phyloP scores from a whole-genome alignment of 768 basidiomycete genomes.

The Stropharia rugosoannulata region DNA sequence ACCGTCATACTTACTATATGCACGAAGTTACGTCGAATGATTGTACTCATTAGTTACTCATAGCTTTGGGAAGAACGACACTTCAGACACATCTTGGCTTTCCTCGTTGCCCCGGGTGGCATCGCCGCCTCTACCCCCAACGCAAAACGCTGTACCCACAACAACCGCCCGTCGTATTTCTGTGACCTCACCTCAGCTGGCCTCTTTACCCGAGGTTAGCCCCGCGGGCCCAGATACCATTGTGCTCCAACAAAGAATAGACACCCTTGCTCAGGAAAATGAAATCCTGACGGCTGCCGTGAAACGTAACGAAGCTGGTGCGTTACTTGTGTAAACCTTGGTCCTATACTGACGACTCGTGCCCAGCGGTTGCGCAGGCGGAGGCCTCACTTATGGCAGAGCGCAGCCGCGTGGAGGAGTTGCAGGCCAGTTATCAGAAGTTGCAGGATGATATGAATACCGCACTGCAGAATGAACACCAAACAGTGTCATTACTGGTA shows the following conservation, averaged over 20 bases:
- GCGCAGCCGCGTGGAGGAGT: slow-evolving; percentile 24
- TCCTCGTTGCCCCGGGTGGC: slow-evolving; percentile 51
- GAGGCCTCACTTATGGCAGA: slow-evolving; percentile 34
- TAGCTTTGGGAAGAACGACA: slow-evolving; percentile 41
- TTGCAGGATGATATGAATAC: slow-evolving; percentile 32
- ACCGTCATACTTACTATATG: background rate
- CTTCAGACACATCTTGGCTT: slow-evolving; percentile 58
- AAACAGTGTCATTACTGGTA: slow-evolving; percentile 76
- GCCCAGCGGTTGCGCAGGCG: slow-evolving; percentile 30
- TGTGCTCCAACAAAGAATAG: slow-evolving; percentile 18
- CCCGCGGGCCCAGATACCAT: slow-evolving; percentile 15
- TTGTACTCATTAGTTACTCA: slow-evolving; percentile 9
- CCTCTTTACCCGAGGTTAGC: slow-evolving; percentile 18
- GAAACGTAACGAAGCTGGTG: slow-evolving; percentile 24
- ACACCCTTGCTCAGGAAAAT: slow-evolving; percentile 21
- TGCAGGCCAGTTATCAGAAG: slow-evolving; percentile 29
- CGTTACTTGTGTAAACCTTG: slow-evolving; percentile 23
- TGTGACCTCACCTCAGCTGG: slow-evolving; percentile 19
- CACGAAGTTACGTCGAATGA: slow-evolving; percentile 8
- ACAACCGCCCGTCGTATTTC: slow-evolving; percentile 14
- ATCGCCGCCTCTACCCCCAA: slow-evolving; percentile 31
- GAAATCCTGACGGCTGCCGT: slow-evolving; percentile 17
- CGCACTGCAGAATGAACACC: slow-evolving; percentile 55
- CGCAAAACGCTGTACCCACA: background rate
- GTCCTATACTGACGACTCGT: slow-evolving; percentile 1